Evolutionary conservation across 1,284 basidiomycete species (phyloP).

Genomic region (Pterula multifida): DNA sequence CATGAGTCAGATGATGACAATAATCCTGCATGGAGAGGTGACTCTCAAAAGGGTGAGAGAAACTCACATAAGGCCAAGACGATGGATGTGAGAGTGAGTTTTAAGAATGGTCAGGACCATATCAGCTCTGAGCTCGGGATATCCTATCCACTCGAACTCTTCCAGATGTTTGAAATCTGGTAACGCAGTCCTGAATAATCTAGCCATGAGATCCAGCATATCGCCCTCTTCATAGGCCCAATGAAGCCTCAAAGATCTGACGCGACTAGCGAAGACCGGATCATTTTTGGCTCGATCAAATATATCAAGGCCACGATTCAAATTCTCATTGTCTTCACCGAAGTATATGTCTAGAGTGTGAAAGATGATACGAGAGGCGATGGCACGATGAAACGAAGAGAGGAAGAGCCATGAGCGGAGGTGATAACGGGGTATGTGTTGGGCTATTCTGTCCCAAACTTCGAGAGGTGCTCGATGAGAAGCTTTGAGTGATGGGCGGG

Average conservation of each 20-base stretch:
- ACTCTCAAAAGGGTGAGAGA: too few species aligned
- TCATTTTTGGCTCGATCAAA: conserved; percentile 53
- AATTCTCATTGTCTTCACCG: conserved; percentile 45
- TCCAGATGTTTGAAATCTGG: conserved; percentile 44
- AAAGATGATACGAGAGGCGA: conserved; percentile 50
- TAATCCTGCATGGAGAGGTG: too few species aligned
- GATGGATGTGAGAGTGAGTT: conserved; percentile 37
- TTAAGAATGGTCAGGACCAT: conserved; percentile 43
- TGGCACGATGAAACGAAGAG: conserved; percentile 48
- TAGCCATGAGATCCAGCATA: conserved; percentile 47
- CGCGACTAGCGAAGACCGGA: conserved; percentile 39
- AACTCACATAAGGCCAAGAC: conserved; percentile 44
- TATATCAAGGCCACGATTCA: conserved; percentile 48
- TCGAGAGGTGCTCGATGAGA: conserved; percentile 48
- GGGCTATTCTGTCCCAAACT: conserved; percentile 54
- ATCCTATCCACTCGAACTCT: conserved; percentile 64
- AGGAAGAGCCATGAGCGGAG: conserved; percentile 54
- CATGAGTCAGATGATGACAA: too few species aligned
- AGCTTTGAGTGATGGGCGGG: conserved; percentile 15
- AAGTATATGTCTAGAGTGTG: conserved; percentile 54
- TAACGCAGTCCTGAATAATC: conserved; percentile 46
- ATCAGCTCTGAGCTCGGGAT: conserved; percentile 49
- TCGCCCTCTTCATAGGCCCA: conserved; percentile 59
- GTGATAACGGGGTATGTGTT: conserved; percentile 47
- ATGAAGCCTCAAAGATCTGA: conserved; percentile 46